Evolutionary conservation across 208 protist species (phyloP).

Genomic region (Acanthamoeba comandoni): DNA sequence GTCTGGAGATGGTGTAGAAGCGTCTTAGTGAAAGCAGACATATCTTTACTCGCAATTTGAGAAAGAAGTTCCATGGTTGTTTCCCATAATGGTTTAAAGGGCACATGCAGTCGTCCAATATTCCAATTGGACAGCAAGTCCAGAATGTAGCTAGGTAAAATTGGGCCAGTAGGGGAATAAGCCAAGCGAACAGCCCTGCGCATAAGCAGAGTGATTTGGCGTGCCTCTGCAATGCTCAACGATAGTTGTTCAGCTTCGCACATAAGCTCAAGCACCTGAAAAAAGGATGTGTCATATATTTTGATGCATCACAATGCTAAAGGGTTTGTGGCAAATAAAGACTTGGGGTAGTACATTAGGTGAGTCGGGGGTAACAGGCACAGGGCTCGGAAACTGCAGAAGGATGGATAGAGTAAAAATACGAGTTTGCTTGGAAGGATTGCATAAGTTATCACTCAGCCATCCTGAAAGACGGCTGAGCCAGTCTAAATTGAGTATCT

Average conservation of each 20-base stretch:
- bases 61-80: no score
- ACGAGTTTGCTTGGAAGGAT: not conserved
- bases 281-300: not conserved
- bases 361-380: slow-evolving; percentile 19
- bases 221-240: not conserved
- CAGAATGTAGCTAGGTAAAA: slow-evolving; percentile 53
- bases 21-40: no score
- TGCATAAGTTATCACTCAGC: slow-evolving; percentile 22
- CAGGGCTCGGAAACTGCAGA: slow-evolving; percentile 15
- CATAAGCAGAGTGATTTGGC: slow-evolving; percentile 60
- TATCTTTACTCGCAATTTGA: no score
- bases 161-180: not conserved
- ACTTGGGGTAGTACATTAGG: slow-evolving; percentile 3
- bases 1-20: no score
- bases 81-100: no score
- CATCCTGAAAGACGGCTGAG: slow-evolving; percentile 3
- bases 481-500: slow-evolving; percentile 46
- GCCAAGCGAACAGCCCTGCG: slow-evolving; percentile 35
- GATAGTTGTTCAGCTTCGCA: slow-evolving; percentile 48
- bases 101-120: not conserved
- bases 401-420: slow-evolving; percentile 29
- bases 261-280: slow-evolving; percentile 56
- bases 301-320: no score
- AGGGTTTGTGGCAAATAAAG: not conserved
- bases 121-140: slow-evolving; percentile 55